Base-by-base conservation (phyloP, 352 stramenopile genomes). In the Pythium brachiatum region DNA sequence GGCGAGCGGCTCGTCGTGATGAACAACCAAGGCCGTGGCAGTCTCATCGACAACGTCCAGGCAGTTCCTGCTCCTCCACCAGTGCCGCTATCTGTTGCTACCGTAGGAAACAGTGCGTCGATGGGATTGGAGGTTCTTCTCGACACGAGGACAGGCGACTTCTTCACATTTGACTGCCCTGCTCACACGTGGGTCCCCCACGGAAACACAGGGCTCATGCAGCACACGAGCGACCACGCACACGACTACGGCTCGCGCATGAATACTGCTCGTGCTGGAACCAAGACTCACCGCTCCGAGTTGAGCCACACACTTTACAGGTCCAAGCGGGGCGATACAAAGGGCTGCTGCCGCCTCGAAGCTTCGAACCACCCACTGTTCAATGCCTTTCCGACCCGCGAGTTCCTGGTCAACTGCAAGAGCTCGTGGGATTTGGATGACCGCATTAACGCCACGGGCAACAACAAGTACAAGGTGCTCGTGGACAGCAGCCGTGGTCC, bases 371-470 rank as follows among this genome's bases (percentile, higher is more conserved):
- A 90, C 41, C 72, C 70, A 3, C 65, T 90, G 36, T 68, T 81
- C 36, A 56, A 61, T 53, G 32, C 46, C 70, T 26, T 34, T 29
- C 0, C 44, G 38, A 54, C 62, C 9, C 73, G 78, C 3, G 83
- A 92, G 60, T 69, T 92, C 20, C 55, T 94, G 7, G 64, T 84
- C 20, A 89, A 83, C 39, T 94, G 82, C 64, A 81, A 80, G 41
- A 92, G 86, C 66, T 74, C 80, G 34, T 94, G 80, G 82, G 82
- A 93, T 53, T 61, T 94, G 16, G 86, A 94, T 57, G 83, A 94
- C 46, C 65, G 66, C 27, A 93, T 94, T 54, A 81, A 73, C 47
- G 80, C 74, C 58, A 94, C 86, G 8, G 70, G 85, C 18, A 72
- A 65, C 29, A 94, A 94, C 66, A 79, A 78, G 57, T 92, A 91